Evolutionary conservation across 768 basidiomycete species (phyloP).

Genomic region (Mycena amicta): DNA sequence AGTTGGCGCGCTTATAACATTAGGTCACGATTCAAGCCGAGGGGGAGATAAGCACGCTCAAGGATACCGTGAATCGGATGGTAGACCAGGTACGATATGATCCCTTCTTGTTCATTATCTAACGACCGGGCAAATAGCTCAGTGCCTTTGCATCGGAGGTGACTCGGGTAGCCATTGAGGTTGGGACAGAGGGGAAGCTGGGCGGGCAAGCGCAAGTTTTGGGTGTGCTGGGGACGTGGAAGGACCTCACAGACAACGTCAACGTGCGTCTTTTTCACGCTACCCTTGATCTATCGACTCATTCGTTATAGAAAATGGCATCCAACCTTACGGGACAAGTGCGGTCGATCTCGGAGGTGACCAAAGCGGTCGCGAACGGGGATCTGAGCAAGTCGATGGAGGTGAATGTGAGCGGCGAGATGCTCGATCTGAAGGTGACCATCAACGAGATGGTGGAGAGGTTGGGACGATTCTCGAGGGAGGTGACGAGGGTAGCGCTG

Average conservation of each 20-base stretch:
- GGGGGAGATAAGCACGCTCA: constrained; percentile 78
- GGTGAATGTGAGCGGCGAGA: constrained; percentile 86
- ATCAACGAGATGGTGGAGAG: constrained; percentile 11
- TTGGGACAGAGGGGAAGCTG: constrained; percentile 14
- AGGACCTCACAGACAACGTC: constrained; percentile 5
- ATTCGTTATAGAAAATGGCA: constrained; percentile 75
- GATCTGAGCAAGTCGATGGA: constrained; percentile 74
- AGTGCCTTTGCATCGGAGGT: constrained; percentile 22
- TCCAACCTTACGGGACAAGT: constrained; percentile 57
- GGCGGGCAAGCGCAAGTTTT: constrained; percentile 6
- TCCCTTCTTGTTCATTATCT: no score
- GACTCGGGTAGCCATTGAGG: constrained; percentile 18
- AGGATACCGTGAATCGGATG: constrained; percentile 66
- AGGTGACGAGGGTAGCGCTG: constrained; percentile 7
- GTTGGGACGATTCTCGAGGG: constrained; percentile 2
- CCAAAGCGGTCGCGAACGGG: constrained; percentile 76
- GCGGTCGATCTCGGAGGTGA: constrained; percentile 78
- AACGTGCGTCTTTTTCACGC: neutral
- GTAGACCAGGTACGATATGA: constrained; percentile 18
- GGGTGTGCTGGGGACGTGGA: constrained; percentile 3
- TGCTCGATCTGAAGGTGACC: constrained; percentile 63
- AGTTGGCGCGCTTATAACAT: neutral
- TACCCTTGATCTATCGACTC: no score
- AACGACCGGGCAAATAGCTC: no score
- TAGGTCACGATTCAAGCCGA: constrained; percentile 72